These are phyloP conservation scores for Poteriospumella lacustris DNA, from an alignment of 108 stramenopile species.

Conservation along the genomic window DNA sequence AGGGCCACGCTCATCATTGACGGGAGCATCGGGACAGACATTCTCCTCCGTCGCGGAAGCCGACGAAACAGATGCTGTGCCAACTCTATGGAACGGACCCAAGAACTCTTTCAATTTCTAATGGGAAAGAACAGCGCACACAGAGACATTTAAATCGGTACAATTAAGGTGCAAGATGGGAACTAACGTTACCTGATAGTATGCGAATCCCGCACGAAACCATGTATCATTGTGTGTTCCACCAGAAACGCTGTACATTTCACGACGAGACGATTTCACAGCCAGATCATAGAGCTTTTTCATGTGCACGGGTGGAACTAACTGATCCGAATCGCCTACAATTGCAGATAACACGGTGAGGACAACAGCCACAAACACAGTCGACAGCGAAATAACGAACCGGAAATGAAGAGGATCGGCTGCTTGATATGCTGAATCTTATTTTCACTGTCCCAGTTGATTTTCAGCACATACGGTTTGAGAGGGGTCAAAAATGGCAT, in stretches of 20 bases:
- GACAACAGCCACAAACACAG: constrained; percentile 35
- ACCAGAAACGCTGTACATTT: constrained; percentile 54
- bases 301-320: constrained; percentile 89
- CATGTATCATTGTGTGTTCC: constrained; percentile 94
- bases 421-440: constrained; percentile 52
- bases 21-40: not conserved
- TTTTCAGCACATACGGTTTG: constrained; percentile 71
- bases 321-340: constrained; percentile 74
- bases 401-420: constrained; percentile 70
- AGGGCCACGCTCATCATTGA: not conserved
- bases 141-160: not conserved
- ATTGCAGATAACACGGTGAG: constrained; percentile 32
- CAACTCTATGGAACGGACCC: not conserved
- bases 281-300: constrained; percentile 51
- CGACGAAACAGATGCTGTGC: not conserved
- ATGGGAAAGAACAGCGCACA: not conserved
- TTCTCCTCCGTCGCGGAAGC: not conserved
- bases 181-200: constrained; percentile 32
- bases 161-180: too few species aligned
- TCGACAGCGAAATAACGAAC: not conserved
- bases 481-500: constrained; percentile 77
- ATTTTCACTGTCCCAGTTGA: constrained; percentile 66
- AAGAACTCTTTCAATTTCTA: not conserved
- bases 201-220: constrained; percentile 64
- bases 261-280: constrained; percentile 31